phyloP scores from a whole-genome alignment of 2,329 filamentous ascomycete genomes.

The Mollisia scopiformis region DNA sequence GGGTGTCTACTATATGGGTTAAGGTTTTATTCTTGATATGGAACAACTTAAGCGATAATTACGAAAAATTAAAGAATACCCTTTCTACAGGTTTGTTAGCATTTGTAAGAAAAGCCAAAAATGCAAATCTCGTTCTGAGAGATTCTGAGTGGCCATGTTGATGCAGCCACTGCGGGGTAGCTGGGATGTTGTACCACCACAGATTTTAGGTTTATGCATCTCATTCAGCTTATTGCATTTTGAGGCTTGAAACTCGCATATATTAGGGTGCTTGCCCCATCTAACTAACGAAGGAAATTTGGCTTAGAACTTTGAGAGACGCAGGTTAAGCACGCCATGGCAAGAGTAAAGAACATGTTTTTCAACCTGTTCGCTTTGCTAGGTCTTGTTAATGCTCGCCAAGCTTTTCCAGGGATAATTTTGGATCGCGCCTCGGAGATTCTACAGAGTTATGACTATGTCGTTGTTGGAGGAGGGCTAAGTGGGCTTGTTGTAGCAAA shows the following conservation, averaged over 20 bases:
- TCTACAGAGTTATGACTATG: neutral
- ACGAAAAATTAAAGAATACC: neutral
- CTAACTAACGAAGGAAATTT: neutral
- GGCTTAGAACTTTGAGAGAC: constrained; percentile 2
- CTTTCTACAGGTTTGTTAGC: neutral
- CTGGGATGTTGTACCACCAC: constrained; percentile 1
- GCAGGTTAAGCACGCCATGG: constrained; percentile 4
- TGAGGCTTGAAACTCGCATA: constrained; percentile 3
- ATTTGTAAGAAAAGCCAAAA: neutral
- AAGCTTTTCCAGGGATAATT: constrained; percentile 7
- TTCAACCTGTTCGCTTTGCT: constrained; percentile 3
- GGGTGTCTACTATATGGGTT: neutral
- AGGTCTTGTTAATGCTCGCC: constrained; percentile 1
- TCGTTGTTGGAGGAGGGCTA: neutral
- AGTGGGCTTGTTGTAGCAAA: neutral
- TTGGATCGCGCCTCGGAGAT: neutral
- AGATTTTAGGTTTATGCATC: no score
- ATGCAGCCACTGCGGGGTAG: constrained; percentile 3
- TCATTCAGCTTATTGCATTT: constrained; percentile 2
- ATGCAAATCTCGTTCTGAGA: constrained; percentile 1
- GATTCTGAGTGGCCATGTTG: neutral
- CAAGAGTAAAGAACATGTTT: constrained; percentile 1
- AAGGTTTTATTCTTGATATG: neutral
- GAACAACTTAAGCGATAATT: neutral
- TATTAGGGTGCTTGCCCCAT: neutral